Evolutionary conservation across 192 early-diverging fungal genomes (phyloP).

Genomic region (Jimgerdemannia flammicorona): DNA sequence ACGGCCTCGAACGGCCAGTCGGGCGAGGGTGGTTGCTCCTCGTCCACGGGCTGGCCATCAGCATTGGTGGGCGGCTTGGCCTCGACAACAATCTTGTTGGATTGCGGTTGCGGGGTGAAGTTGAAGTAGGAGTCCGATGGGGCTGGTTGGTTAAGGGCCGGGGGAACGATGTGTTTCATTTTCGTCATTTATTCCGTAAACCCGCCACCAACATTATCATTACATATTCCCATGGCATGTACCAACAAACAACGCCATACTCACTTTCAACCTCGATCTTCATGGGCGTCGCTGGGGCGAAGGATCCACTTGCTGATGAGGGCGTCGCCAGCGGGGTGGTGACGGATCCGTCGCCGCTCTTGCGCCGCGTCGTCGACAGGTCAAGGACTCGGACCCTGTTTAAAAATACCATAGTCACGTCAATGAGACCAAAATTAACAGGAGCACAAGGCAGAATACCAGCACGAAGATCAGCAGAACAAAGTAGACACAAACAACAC

Average conservation of each 20-base stretch:
- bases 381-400: conserved; percentile 47
- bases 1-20: conserved; percentile 58
- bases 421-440: not conserved
- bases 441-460: not conserved
- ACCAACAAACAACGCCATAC: not conserved
- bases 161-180: not conserved
- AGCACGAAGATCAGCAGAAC: conserved; percentile 36
- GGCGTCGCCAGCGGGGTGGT: not conserved
- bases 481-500: conserved; percentile 35
- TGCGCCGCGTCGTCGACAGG: conserved; percentile 15
- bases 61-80: conserved; percentile 44
- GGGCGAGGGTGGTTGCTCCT: conserved; percentile 17
- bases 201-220: too few species aligned
- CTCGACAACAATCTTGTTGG: conserved; percentile 66
- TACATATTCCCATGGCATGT: not conserved
- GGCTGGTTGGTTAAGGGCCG: not conserved
- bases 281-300: conserved; percentile 22
- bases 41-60: conserved; percentile 19
- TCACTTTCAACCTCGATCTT: conserved; percentile 29
- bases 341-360: conserved; percentile 1
- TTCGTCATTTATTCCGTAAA: not conserved
- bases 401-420: not conserved
- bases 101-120: conserved; percentile 56
- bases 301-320: not conserved
- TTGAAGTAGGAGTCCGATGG: conserved; percentile 29